Evolutionary conservation across 352 stramenopile species (phyloP).

Genomic region (Pythium coloratum): DNA sequence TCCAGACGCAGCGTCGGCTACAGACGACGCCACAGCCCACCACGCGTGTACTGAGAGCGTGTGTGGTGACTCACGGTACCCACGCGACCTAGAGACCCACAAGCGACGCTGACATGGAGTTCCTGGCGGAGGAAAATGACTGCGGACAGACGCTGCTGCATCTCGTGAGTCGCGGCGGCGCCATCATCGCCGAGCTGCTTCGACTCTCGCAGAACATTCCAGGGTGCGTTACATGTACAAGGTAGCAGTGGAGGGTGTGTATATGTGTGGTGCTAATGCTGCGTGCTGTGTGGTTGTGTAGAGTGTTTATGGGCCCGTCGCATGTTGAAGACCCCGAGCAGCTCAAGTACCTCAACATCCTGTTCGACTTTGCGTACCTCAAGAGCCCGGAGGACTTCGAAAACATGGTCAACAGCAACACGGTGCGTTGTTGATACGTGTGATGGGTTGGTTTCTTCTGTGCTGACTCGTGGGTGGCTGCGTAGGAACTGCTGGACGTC

Average conservation of each 20-base stretch:
- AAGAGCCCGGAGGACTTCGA: constrained; percentile 95
- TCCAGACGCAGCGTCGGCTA: background rate
- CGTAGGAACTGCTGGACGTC: constrained; percentile 56
- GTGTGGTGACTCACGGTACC: background rate
- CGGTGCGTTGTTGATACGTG: constrained; percentile 37
- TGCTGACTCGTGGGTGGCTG: background rate
- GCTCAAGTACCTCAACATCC: constrained; percentile 90
- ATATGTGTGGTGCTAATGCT: background rate
- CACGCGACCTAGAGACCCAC: background rate
- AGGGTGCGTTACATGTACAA: constrained; percentile 36
- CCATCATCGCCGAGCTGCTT: constrained; percentile 93
- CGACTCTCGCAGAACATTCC: constrained; percentile 91
- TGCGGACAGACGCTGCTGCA: constrained; percentile 94
- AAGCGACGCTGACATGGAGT: constrained; percentile 55
- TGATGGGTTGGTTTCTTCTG: background rate
- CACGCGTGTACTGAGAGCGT: background rate
- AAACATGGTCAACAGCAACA: constrained; percentile 91
- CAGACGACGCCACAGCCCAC: background rate
- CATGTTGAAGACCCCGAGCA: constrained; percentile 89
- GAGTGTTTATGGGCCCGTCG: constrained; percentile 83
- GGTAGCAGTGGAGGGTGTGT: background rate
- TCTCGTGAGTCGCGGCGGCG: constrained; percentile 88
- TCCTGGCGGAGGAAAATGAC: constrained; percentile 91
- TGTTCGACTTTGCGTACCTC: constrained; percentile 96
- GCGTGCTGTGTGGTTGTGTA: constrained; percentile 20